A percentile compares a stretch with the other conserved stretches of the same genome.
phyloP scores from a whole-genome alignment of 2,329 filamentous ascomycete genomes.

The Calycina herbarum region DNA sequence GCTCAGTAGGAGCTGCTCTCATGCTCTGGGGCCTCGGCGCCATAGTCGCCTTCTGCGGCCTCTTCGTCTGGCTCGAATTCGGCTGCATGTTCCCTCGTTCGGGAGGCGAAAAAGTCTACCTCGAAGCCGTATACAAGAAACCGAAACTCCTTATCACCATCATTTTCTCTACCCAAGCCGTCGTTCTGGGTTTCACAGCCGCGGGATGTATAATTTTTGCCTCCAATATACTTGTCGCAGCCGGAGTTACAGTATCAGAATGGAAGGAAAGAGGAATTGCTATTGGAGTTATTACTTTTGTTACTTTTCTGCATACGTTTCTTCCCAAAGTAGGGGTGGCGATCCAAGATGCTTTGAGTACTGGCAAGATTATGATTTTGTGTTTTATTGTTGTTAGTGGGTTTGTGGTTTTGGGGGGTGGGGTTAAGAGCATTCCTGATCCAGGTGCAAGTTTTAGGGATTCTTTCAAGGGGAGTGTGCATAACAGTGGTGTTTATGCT shows the following conservation, averaged over 20 bases:
- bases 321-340: constrained; percentile 47
- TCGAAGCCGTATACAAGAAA: constrained; percentile 50
- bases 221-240: constrained; percentile 50
- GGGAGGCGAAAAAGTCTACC: constrained; percentile 53
- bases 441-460: constrained; percentile 46
- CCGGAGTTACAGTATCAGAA: constrained; percentile 45
- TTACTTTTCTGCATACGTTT: constrained; percentile 48
- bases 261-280: constrained; percentile 51
- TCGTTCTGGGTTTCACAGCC: constrained; percentile 54
- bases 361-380: constrained; percentile 49
- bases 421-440: constrained; percentile 27
- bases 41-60: constrained; percentile 44
- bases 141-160: constrained; percentile 53
- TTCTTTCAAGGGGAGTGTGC: constrained; percentile 49
- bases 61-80: constrained; percentile 47
- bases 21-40: constrained; percentile 54
- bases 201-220: constrained; percentile 64
- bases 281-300: constrained; percentile 45
- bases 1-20: constrained; percentile 53
- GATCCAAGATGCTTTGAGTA: constrained; percentile 48
- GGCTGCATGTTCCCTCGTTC: constrained; percentile 46
- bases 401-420: constrained; percentile 42
- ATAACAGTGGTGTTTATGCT: constrained; percentile 41
- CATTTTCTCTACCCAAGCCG: constrained; percentile 50
- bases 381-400: constrained; percentile 47